A percentile compares a stretch with the other conserved stretches of the same genome.
Conservation (phyloP, 345 rosid species). For the Pistacia vera region DNA sequence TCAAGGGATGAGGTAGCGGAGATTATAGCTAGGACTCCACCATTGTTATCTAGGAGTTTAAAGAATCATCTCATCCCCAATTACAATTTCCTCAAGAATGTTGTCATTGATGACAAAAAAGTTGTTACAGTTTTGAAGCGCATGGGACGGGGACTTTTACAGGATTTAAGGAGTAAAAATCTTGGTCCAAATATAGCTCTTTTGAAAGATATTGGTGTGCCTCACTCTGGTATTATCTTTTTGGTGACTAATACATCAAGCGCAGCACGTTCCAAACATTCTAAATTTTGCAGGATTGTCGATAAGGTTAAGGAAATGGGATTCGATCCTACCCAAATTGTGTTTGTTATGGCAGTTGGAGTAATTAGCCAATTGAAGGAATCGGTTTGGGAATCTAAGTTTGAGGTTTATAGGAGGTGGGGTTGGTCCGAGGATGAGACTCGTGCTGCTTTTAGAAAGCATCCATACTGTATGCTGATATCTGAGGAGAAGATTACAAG, state of each 20-base stretch:
- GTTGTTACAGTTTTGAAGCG: no score
- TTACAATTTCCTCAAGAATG: no score
- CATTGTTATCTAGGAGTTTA: no score
- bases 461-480: conserved; percentile 22
- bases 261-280: background rate
- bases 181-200: background rate
- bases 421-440: conserved; percentile 31
- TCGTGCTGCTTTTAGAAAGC: conserved; percentile 22
- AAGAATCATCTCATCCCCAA: no score
- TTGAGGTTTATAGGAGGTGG: conserved; percentile 15
- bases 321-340: background rate
- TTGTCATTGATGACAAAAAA: no score
- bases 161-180: background rate
- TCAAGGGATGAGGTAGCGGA: no score
- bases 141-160: no score
- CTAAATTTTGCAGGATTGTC: conserved; percentile 5
- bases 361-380: background rate
- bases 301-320: conserved; percentile 21
- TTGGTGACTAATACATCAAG: background rate
- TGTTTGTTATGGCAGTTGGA: conserved; percentile 14
- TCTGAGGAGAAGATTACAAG: conserved; percentile 31
- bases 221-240: conserved; percentile 2
- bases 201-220: conserved; percentile 1
- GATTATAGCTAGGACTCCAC: no score
- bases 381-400: conserved; percentile 12